These are phyloP conservation scores for Macrocybe gigantea DNA, from an alignment of 768 basidiomycete species.

Conservation along the genomic window DNA sequence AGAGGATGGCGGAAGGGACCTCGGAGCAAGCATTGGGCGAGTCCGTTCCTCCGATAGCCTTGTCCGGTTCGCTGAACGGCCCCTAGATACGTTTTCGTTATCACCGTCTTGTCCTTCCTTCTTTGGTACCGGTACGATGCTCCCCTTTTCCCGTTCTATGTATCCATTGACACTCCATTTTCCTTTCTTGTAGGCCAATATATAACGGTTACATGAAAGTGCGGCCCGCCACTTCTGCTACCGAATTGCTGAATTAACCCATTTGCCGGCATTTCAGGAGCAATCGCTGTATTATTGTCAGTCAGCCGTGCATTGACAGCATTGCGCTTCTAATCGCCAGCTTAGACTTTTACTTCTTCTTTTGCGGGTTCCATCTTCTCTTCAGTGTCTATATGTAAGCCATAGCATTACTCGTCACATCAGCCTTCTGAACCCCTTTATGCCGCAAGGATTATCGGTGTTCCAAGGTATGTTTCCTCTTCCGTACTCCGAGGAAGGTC, in stretches of 20 bases:
- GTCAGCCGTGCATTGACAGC: constrained; percentile 24
- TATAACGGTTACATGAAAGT: constrained; percentile 99
- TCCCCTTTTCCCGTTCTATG: constrained; percentile 5
- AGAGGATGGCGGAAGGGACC: constrained; percentile 68
- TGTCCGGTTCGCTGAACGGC: constrained; percentile 14
- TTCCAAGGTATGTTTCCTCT: constrained; percentile 57
- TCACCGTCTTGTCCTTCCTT: constrained; percentile 76
- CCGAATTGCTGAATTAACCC: too few species aligned
- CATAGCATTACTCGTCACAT: constrained; percentile 7
- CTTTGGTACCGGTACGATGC: constrained; percentile 85
- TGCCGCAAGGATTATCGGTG: constrained; percentile 77
- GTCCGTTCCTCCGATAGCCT: constrained; percentile 20
- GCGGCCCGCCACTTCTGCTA: constrained; percentile 13
- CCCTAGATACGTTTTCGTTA: constrained; percentile 72
- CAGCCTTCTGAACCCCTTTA: constrained; percentile 20
- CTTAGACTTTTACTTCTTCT: constrained; percentile 94
- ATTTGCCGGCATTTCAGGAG: constrained; percentile 46
- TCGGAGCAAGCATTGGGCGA: constrained; percentile 80
- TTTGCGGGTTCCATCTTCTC: constrained; percentile 89
- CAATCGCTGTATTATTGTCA: constrained; percentile 91
- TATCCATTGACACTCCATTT: constrained; percentile 8
- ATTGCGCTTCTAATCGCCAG: constrained; percentile 22
- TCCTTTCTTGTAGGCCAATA: constrained; percentile 57
- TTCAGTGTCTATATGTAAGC: constrained; percentile 90
- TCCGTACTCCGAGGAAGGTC: constrained; percentile 30